Base-by-base conservation (phyloP, 2,329 filamentous ascomycete species). In the Trichoderma brevicompactum region DNA sequence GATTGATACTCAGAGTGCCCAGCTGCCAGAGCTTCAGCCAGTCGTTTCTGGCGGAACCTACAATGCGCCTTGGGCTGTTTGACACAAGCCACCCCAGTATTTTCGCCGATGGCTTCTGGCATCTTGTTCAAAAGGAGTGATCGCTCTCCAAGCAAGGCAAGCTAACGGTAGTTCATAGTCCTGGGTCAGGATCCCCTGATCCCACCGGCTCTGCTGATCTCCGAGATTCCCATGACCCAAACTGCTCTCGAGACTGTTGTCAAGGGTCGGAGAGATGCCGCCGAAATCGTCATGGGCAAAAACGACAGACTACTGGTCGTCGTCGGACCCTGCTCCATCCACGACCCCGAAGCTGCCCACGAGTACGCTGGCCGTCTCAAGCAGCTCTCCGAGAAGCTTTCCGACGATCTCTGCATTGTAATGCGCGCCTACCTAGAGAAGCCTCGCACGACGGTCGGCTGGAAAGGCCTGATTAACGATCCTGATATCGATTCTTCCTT, bases 361-460 rank as follows among this genome's bases (percentile, higher is more conserved):
- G 93, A 97, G 79, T 99, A 99, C 84, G 92, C 91, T 76, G 81
- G 85, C 68, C 87, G 89, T 65, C 86, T 99, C 55, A 91, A 92
- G 80, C 80, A 83, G 61, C 82, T 97, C 54, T 87, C 93, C 67
- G 87, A 91, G 69, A 92, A 90, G 83, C 89, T 97, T 68, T 87
- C 89, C 68, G 83, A 88, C 72, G 94, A 98, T 76, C 85, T 99
- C 53, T 89, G 89, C 78, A 91, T 99, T 77, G 89, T 99, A 74
- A 99, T 99, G 95, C 92, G 95, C 73, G 93, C 94, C 75, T 99
- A 99, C 86, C 90, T 99, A 59, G 95, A 99, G 85, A 99, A 99
- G 85, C 95, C 95, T 48, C 90, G 95, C 68, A 99, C 95, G 56
- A 99, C 95, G 0, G 94, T 99, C 56, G 95, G 95, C 76, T 99